phyloP scores from a whole-genome alignment of 2,329 filamentous ascomycete species.

The Xylaria sp. region DNA sequence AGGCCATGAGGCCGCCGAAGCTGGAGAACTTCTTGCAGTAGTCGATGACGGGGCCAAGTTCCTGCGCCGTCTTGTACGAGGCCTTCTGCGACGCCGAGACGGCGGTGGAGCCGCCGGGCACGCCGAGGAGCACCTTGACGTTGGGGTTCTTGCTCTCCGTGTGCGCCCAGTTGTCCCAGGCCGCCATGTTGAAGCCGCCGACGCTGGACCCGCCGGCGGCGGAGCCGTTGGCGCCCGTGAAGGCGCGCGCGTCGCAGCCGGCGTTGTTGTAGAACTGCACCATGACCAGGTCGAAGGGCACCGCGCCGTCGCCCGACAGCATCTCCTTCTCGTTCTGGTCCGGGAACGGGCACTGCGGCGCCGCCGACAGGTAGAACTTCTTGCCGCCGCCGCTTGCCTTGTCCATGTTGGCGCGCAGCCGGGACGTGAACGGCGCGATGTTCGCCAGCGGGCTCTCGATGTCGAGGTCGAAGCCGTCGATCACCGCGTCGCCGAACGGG shows the following conservation, averaged over 20 bases:
- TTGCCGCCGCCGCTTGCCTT: constrained; percentile 42
- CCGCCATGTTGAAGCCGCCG: constrained; percentile 60
- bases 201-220: background rate
- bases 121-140: constrained; percentile 64
- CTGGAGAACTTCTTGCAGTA: constrained; percentile 56
- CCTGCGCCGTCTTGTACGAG: constrained; percentile 47
- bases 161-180: constrained; percentile 66
- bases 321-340: constrained; percentile 59
- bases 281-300: constrained; percentile 60
- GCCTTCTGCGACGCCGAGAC: constrained; percentile 45
- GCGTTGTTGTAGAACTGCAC: constrained; percentile 68
- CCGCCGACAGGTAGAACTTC: constrained; percentile 60
- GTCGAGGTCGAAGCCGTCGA: constrained; percentile 77
- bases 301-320: constrained; percentile 48
- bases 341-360: constrained; percentile 68
- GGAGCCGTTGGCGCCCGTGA: constrained; percentile 39
- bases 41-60: constrained; percentile 52
- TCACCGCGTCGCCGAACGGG: constrained; percentile 64
- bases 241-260: constrained; percentile 60
- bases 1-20: constrained; percentile 69
- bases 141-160: constrained; percentile 55
- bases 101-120: constrained; percentile 56
- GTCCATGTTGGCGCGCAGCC: constrained; percentile 58
- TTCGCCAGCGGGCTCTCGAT: constrained; percentile 63
- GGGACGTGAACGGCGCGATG: constrained; percentile 60